Base-by-base conservation (phyloP, 441 rosid genomes). In the Populus hybrid region DNA sequence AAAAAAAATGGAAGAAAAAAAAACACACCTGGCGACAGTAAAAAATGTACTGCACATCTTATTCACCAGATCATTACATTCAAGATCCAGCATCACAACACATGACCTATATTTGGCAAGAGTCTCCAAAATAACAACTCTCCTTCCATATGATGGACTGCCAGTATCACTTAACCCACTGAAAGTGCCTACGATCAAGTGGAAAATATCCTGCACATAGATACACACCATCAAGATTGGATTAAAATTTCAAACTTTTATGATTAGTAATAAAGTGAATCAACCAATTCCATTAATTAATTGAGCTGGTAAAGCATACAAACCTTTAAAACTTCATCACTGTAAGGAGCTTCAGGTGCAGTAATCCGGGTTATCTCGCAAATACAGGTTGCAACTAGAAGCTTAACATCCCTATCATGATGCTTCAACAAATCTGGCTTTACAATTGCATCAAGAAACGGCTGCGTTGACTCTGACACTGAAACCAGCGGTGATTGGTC, bases 261-360 rank as follows among this genome's bases (percentile, higher is more conserved):
- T 42, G 64, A 14, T 10, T 28, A 32, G 50, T 20, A 69, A 32
- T 26, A 38, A 61, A 34, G 23, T 34, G 50, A 10, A 69, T 32
- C 36, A 75, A 28, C 23, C 50, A 67, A 21, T 54, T 61, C 24
- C 26, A 80, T 73, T 67, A 74, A 72, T 67, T 34, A 81, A 73
- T 78, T 59, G 32, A 59, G 69, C 67, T 65, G 12, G 70, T 14
- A 77, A 77, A 78, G 81, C 59, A 85, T 78, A 76, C 38, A 69
- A 80, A 95, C 99, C 99, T 93, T 97, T 79, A 97, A 83, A 80
- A 87, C 83, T 69, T 89, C 97, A 85, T 94, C 99, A 76, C 83
- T 85, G 76, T 95, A 97, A 77, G 99, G 99, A 78, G 99, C 97
- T 86, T 94, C 98, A 64, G 99, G 99, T n/a, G 99, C 99, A 78